These are phyloP conservation scores for Moniliella sp. DNA, from an alignment of 1,284 basidiomycete species.

Conservation along the genomic window DNA sequence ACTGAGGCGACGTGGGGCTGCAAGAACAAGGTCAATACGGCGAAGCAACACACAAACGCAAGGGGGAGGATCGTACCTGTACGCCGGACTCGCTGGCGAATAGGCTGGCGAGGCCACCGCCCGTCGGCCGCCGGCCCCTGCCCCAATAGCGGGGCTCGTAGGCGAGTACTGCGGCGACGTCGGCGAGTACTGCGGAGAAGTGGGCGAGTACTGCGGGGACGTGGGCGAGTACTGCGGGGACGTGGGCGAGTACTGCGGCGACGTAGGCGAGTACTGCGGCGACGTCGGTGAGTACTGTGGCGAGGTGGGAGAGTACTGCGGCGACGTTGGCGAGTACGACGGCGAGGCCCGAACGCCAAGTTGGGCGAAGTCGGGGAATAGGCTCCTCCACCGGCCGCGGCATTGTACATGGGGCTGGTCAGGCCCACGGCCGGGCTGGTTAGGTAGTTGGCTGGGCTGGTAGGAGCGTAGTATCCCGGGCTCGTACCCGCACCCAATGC, in stretches of 20 bases:
- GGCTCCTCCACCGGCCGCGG: slow-evolving; percentile 9
- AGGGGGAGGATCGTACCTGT: slow-evolving; percentile 1
- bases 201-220: slow-evolving; percentile 52
- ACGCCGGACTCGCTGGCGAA: slow-evolving; percentile 2
- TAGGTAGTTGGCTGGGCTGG: slow-evolving; percentile 19
- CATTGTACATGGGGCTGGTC: slow-evolving; percentile 1
- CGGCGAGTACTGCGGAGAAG: slow-evolving; percentile 41
- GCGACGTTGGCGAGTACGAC: slow-evolving; percentile 24
- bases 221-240: slow-evolving; percentile 6
- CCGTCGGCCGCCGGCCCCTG: slow-evolving; percentile 2
- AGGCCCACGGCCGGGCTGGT: slow-evolving; percentile 2
- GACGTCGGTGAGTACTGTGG: slow-evolving; percentile 33
- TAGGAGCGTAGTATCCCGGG: slow-evolving; percentile 18
- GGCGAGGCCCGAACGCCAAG: slow-evolving; percentile 23
- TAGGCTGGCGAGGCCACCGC: slow-evolving; percentile 1
- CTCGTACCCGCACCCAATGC: slow-evolving; percentile 6
- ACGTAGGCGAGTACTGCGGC: slow-evolving; percentile 37
- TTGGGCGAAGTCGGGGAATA: slow-evolving; percentile 41
- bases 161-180: slow-evolving; percentile 31
- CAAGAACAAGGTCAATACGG: background rate
- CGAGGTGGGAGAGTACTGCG: slow-evolving; percentile 2
- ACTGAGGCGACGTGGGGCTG: background rate
- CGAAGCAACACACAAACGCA: background rate
- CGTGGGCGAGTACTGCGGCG: slow-evolving; percentile 21
- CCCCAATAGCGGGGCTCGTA: slow-evolving; percentile 15